A percentile compares a stretch with the other conserved stretches of the same genome.
Conservation (phyloP, 1,284 basidiomycete species). For the Pyrrhoderma noxium region DNA sequence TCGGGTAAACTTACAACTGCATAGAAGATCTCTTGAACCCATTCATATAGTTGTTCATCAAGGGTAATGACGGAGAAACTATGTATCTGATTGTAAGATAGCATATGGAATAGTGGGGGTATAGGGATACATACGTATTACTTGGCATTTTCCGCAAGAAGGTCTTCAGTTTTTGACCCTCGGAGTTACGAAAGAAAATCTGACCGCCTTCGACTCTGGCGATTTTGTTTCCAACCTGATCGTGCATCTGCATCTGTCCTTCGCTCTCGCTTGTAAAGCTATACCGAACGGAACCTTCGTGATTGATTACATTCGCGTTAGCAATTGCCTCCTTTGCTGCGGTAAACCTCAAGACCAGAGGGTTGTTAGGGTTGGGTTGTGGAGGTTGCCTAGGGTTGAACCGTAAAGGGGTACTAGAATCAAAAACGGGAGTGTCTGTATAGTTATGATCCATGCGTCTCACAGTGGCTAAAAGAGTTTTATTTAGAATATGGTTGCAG, state of each 20-base stretch:
- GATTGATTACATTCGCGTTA: background rate
- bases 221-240: background rate
- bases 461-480: too few species aligned
- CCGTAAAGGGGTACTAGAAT: background rate
- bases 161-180: background rate
- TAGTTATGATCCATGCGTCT: too few species aligned
- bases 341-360: slow-evolving; percentile 8
- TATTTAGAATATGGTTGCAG: too few species aligned
- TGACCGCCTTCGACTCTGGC: slow-evolving; percentile 1
- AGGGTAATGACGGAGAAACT: background rate
- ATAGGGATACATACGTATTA: slow-evolving; percentile 9
- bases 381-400: slow-evolving; percentile 1
- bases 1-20: slow-evolving; percentile 4
- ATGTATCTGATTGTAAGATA: background rate
- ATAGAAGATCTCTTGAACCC: slow-evolving; percentile 15
- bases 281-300: background rate
- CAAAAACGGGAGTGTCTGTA: too few species aligned
- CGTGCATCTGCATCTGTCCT: slow-evolving; percentile 2
- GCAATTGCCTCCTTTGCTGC: background rate
- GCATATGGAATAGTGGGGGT: background rate
- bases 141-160: background rate
- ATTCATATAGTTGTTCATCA: slow-evolving; percentile 8
- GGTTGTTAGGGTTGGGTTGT: background rate
- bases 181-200: background rate
- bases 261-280: slow-evolving; percentile 1